Percentiles rank a stretch among this genome's conserved stretches.
These are phyloP conservation scores for Aureobasidium namibiae DNA, from an alignment of 2,329 filamentous ascomycete species.

Conservation along the genomic window DNA sequence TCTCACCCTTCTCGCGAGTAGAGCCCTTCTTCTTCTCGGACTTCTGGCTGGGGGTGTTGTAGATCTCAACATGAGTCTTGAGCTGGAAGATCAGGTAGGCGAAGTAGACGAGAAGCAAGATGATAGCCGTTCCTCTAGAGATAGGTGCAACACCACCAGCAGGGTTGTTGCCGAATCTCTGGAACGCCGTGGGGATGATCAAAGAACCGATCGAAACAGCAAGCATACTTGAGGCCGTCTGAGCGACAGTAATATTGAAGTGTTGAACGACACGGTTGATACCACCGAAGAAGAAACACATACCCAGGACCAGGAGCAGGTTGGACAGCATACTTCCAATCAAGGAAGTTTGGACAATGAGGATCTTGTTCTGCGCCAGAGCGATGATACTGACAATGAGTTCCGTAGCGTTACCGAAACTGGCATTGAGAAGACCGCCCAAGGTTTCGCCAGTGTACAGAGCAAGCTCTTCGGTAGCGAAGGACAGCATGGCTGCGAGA, in stretches of 20 bases:
- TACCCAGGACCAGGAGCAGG: conserved; percentile 77
- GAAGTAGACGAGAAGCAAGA: conserved; percentile 74
- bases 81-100: conserved; percentile 88
- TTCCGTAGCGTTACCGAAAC: conserved; percentile 59
- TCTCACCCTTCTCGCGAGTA: conserved; percentile 42
- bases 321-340: conserved; percentile 91
- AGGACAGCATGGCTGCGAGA: conserved; percentile 76
- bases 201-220: conserved; percentile 71
- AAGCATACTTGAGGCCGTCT: conserved; percentile 76
- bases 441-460: conserved; percentile 70
- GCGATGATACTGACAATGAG: conserved; percentile 70
- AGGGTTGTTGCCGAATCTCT: conserved; percentile 38
- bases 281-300: conserved; percentile 86
- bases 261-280: conserved; percentile 70
- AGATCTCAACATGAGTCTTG: conserved; percentile 72
- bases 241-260: conserved; percentile 88
- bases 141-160: conserved; percentile 26
- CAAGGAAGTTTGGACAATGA: conserved; percentile 86
- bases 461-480: conserved; percentile 84
- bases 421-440: conserved; percentile 81
- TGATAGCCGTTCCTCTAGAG: conserved; percentile 67
- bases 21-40: conserved; percentile 49
- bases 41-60: conserved; percentile 73
- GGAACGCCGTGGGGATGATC: conserved; percentile 85
- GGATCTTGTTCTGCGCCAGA: conserved; percentile 61